Conservation (phyloP, 2,329 filamentous ascomycete species). For the Trichoderma atroviride region DNA sequence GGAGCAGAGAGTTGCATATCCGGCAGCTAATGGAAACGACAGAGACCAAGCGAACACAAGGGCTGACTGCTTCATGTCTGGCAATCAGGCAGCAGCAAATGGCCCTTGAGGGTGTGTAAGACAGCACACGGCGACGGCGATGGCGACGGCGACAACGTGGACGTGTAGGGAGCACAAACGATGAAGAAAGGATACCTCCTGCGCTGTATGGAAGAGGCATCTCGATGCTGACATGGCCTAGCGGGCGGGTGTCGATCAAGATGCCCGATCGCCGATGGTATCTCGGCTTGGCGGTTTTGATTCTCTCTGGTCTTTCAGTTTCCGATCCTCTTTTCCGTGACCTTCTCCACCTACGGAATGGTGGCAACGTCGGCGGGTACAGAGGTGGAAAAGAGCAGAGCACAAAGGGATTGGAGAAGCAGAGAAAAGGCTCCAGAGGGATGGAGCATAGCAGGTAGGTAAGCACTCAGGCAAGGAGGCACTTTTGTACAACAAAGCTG, state of each 20-base stretch:
- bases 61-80: not conserved
- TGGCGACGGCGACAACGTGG: not conserved
- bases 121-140: not conserved
- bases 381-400: not conserved
- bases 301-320: not conserved
- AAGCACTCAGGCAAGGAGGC: not conserved
- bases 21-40: not conserved
- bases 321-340: not conserved
- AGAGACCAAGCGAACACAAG: no score
- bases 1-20: not conserved
- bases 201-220: not conserved
- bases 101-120: not conserved
- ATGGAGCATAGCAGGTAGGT: not conserved
- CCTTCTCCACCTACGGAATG: not conserved
- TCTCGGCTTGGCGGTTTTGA: not conserved
- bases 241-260: constrained; percentile 1
- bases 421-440: not conserved
- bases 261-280: constrained; percentile 13
- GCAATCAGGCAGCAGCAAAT: not conserved
- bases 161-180: not conserved
- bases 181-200: not conserved
- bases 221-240: not conserved
- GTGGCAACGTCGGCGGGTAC: not conserved
- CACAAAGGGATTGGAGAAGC: not conserved
- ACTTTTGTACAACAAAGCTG: not conserved